Evolutionary conservation across 1,284 basidiomycete species (phyloP), one percentile per base, ranked within the genome.

Genomic region (Boletellus deceptivus): DNA sequence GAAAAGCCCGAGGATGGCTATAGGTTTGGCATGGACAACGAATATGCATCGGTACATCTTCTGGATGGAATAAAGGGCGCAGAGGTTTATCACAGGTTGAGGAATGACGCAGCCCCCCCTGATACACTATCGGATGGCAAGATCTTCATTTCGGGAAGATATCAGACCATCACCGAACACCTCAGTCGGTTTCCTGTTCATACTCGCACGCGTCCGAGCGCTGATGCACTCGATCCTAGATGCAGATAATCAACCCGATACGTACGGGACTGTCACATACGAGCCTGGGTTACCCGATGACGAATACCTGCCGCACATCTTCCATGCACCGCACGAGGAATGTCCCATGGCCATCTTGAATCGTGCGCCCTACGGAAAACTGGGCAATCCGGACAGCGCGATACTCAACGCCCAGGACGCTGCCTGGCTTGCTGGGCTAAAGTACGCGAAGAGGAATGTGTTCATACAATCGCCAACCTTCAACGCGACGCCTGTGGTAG

Each of bases 401-500:
- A 75, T 82, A 27, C 54, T 64, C 49, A 83, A 82, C 51, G 83
- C 88, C 1, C 89, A 91, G 65, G 84, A 88, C 52, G 80, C 80
- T 1, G 87, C 88, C 3, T 91, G 87, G 87, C 75, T 91, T 25
- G 83, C 85, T 8, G 88, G 78, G 1, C 77, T 89, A 62, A 74
- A 80, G 43, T 82, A 86, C 56, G 88, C 89, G 13, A 70, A 80
- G 64, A 76, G 77, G 59, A 80, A 75, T 54, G 76, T 91, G n/a
- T 89, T 91, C 66, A 83, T 91, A 53, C 86, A 89, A 73, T 83
- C 84, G 0, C 89, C 89, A 1, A 89, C 87, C 13, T 78, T 90
- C 54, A 91, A 91, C 56, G 86, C 88, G 0, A 72, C 72, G 8
- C 88, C 88, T 0, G 78, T 87, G 29, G 78, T 87, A 29, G 75